phyloP scores from a whole-genome alignment of 1,139 yeast species.

The Taphrina flavorubra region DNA sequence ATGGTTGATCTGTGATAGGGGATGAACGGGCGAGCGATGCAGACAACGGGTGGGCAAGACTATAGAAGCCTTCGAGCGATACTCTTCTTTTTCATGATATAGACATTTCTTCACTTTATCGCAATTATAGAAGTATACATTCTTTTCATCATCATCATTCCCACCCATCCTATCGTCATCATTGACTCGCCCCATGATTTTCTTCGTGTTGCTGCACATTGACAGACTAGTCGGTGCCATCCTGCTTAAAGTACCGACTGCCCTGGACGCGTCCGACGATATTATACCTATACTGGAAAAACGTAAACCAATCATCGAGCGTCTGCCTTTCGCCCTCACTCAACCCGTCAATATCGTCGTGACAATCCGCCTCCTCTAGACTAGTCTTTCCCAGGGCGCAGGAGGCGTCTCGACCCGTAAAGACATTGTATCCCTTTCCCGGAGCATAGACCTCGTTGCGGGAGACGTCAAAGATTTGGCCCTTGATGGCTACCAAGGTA shows the following conservation, averaged over 20 bases:
- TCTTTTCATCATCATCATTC: neutral
- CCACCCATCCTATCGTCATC: neutral
- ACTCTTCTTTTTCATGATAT: neutral
- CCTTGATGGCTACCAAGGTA: conserved; percentile 75
- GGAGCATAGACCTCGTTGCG: conserved; percentile 73
- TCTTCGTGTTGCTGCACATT: too few species aligned
- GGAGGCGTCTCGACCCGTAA: conserved; percentile 79
- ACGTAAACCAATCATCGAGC: conserved; percentile 84
- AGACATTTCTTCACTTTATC: neutral
- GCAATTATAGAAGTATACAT: neutral
- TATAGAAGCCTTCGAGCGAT: too few species aligned
- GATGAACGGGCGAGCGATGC: neutral
- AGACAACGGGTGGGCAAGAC: neutral
- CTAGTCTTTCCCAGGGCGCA: conserved; percentile 68
- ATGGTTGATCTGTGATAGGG: too few species aligned
- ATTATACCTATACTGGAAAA: conserved; percentile 76
- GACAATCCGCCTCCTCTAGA: conserved; percentile 63
- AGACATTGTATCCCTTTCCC: conserved; percentile 71
- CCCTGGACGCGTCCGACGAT: conserved; percentile 52
- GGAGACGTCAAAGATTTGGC: conserved; percentile 77
- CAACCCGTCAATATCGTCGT: conserved; percentile 65
- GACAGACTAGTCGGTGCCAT: too few species aligned
- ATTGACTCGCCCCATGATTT: too few species aligned
- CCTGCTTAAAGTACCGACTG: conserved; percentile 15
- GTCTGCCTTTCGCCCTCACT: conserved; percentile 63